Evolutionary conservation across 2,329 filamentous ascomycete genomes (phyloP).

Genomic region (Phialophora tarda): DNA sequence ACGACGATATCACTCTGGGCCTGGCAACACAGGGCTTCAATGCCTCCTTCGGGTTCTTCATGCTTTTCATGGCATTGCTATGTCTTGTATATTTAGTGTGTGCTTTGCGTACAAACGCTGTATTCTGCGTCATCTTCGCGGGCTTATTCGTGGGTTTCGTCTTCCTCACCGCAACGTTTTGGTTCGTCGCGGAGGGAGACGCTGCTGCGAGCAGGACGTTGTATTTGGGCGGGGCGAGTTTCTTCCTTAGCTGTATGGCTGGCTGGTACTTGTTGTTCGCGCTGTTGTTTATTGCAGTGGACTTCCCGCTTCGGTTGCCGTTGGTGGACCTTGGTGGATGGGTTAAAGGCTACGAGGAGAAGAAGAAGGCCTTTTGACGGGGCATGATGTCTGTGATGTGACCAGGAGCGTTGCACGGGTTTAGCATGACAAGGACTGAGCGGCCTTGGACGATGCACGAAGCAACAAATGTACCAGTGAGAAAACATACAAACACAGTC

Average conservation of each 20-base stretch:
- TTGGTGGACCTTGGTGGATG: conserved; percentile 59
- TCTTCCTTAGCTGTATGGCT: conserved; percentile 55
- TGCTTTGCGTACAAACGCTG: conserved; percentile 72
- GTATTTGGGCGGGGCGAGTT: conserved; percentile 45
- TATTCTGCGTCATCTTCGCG: conserved; percentile 72
- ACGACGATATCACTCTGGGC: neutral
- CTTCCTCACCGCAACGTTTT: conserved; percentile 23
- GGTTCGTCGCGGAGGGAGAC: conserved; percentile 15
- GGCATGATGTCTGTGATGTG: neutral
- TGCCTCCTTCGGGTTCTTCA: conserved; percentile 59
- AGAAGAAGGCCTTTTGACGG: conserved; percentile 2
- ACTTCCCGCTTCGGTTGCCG: conserved; percentile 62
- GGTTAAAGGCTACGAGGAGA: conserved; percentile 2
- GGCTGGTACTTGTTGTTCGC: conserved; percentile 63
- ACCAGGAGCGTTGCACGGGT: neutral
- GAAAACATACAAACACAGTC: neutral
- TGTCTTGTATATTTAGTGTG: conserved; percentile 70
- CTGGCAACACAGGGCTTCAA: conserved; percentile 20
- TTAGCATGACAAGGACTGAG: too few species aligned
- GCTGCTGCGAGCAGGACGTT: conserved; percentile 47
- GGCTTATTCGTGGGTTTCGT: conserved; percentile 49
- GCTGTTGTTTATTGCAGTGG: conserved; percentile 59
- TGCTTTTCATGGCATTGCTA: conserved; percentile 69
- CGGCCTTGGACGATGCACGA: neutral
- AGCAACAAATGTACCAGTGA: neutral